These are phyloP conservation scores for Cutaneotrichosporon arboriforme DNA, from an alignment of 1,284 basidiomycete genomes.

Conservation along the genomic window DNA sequence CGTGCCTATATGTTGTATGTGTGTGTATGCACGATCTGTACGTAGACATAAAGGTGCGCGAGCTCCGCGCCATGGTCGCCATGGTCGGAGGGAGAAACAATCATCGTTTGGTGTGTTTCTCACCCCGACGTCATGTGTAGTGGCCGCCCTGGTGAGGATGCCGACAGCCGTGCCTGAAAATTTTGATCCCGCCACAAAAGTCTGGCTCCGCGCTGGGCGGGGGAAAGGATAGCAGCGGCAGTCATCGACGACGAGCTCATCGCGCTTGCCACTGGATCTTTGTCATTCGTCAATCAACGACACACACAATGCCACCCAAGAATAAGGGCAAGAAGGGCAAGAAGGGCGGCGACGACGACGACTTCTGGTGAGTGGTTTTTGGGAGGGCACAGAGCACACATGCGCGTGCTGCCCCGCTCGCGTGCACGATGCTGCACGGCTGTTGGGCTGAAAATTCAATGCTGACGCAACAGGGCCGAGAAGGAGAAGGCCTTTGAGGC, in stretches of 20 bases:
- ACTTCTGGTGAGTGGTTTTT: constrained; percentile 64
- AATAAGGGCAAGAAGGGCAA: constrained; percentile 82
- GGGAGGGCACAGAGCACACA: constrained; percentile 1
- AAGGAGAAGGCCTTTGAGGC: constrained; percentile 38
- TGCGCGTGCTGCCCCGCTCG: neutral
- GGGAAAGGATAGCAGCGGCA: too few species aligned
- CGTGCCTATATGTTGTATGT: too few species aligned
- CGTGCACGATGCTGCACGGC: constrained; percentile 12
- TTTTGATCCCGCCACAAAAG: too few species aligned
- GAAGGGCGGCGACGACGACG: constrained; percentile 62
- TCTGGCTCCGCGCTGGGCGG: too few species aligned
- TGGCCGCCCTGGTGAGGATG: too few species aligned
- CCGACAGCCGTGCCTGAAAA: too few species aligned
- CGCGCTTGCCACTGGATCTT: constrained; percentile 8
- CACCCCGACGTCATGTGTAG: neutral
- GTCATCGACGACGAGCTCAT: too few species aligned
- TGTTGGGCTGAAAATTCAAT: neutral
- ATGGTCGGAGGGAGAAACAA: too few species aligned
- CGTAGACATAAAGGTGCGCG: too few species aligned
- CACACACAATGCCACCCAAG: constrained; percentile 68
- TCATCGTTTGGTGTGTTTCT: neutral
- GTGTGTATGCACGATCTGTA: too few species aligned
- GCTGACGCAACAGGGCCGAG: constrained; percentile 31
- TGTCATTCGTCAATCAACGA: neutral
- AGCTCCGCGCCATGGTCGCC: neutral